phyloP scores from a whole-genome alignment of 768 basidiomycete genomes.

The Xanthoconium stramineum region DNA sequence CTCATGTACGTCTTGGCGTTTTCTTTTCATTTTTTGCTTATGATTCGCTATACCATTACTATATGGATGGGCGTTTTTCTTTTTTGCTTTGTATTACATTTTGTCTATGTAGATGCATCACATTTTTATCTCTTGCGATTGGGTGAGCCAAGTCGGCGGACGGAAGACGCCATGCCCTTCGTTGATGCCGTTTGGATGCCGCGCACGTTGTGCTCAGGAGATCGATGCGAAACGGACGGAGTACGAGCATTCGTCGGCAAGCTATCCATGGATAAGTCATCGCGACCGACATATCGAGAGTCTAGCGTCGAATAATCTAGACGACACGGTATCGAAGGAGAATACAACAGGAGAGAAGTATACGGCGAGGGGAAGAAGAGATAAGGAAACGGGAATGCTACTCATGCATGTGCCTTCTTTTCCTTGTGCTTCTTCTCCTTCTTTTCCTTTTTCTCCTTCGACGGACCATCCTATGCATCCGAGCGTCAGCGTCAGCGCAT shows the following conservation, averaged over 20 bases:
- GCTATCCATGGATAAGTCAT: constrained; percentile 83
- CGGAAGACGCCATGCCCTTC: too few relatives aligned
- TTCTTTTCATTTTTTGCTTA: too few relatives aligned
- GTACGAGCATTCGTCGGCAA: constrained; percentile 80
- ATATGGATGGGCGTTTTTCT: too few relatives aligned
- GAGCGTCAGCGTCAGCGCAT: background rate
- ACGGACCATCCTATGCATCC: constrained; percentile 28
- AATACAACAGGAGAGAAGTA: background rate
- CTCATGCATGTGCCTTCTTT: constrained; percentile 38
- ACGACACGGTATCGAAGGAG: background rate
- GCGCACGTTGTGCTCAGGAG: too few relatives aligned
- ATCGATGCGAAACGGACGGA: too few relatives aligned
- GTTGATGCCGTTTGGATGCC: too few relatives aligned
- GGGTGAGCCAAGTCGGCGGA: too few relatives aligned
- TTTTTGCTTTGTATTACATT: too few relatives aligned
- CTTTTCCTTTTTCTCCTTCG: constrained; percentile 39
- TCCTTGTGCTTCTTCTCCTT: constrained; percentile 47
- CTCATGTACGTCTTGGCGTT: too few relatives aligned
- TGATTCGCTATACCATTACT: too few relatives aligned
- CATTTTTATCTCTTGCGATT: too few relatives aligned
- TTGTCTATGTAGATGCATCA: too few relatives aligned
- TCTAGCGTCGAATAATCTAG: constrained; percentile 43
- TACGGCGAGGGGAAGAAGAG: background rate
- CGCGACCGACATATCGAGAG: constrained; percentile 70
- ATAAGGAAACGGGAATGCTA: background rate